Conservation (phyloP, 768 basidiomycete species). For the Russula virescens region DNA sequence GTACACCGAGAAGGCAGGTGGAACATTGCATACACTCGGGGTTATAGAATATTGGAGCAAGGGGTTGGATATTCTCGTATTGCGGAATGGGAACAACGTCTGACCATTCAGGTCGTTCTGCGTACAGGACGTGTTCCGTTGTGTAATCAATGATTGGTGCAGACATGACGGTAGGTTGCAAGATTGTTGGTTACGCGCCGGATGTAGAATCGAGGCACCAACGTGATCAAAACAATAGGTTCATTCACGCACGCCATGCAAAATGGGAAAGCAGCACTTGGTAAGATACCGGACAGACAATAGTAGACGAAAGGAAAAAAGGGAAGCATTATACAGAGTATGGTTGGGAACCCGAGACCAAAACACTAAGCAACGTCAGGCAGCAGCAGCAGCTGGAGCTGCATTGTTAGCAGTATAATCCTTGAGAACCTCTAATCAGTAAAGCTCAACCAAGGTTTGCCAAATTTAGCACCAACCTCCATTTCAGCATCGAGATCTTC, state of each 20-base stretch:
- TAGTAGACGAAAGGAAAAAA: slow-evolving; percentile 17
- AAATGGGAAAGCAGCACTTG: neutral
- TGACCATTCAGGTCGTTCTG: slow-evolving; percentile 66
- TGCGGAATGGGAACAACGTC: slow-evolving; percentile 79
- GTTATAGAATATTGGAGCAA: slow-evolving; percentile 91
- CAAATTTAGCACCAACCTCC: slow-evolving; percentile 56
- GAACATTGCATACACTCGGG: slow-evolving; percentile 62
- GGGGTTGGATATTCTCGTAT: slow-evolving; percentile 67
- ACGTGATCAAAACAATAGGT: slow-evolving; percentile 2
- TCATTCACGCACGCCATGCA: neutral
- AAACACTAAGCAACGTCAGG: slow-evolving; percentile 22
- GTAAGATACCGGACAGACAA: slow-evolving; percentile 3
- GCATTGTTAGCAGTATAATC: slow-evolving; percentile 60
- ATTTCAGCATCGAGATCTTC: slow-evolving; percentile 97
- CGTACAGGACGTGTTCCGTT: slow-evolving; percentile 37
- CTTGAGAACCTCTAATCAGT: slow-evolving; percentile 32
- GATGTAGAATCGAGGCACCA: too few relatives aligned
- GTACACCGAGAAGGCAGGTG: slow-evolving; percentile 12
- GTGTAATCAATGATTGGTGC: neutral
- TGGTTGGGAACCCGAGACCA: neutral
- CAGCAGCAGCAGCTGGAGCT: slow-evolving; percentile 35
- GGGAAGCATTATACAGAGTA: slow-evolving; percentile 23
- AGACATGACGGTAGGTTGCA: slow-evolving; percentile 6
- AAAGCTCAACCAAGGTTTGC: neutral
- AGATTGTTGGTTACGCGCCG: too few relatives aligned